Evolutionary conservation across 2,329 filamentous ascomycete genomes (phyloP), one percentile per base, ranked within the genome.

Genomic region (Scedosporium dehoogii): DNA sequence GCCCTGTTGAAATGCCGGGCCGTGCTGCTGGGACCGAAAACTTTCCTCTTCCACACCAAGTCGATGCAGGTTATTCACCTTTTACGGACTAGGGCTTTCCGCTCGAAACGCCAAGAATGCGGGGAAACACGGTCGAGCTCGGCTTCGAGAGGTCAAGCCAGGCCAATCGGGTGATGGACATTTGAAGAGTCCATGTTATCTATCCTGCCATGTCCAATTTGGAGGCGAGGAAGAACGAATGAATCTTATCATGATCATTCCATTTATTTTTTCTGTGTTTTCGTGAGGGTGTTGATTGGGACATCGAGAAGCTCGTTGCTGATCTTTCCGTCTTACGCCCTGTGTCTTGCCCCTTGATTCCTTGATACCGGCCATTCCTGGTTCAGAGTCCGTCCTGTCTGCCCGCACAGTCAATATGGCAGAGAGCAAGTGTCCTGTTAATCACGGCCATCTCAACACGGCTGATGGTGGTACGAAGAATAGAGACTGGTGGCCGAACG

Each of bases 401-500:
- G 29, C 29, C 29, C 3, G 7, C 29, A 7, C 7, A 33, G 29
- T 33, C 6, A 33, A 33, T 33, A 53, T 53, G 48, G 21, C 48
- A 6, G 48, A 53, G 12, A 21, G 48, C n/a, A 69, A 75, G 69
- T 76, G 74, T 56, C 73, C 73, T 7, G 66, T 70, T 60, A 63
- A 63, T 48, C 64, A 66, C 63, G 70, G 60, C 53, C 64, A 66
- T 63, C 70, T 60, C 69, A 79, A 80, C 64, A 73, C 75, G 48
- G 80, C 74, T 63, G 87, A 87, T 67, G 83, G 83, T 68, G 89
- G 89, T 69, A 89, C 86, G 68, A 77, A 78, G 65, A 90, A 86
- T 78, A 70, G 68, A 61, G 87, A 92, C 78, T 91, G 88, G 85
- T 92, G 89, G 89, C 89, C 89, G 61, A 81, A 85, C 63, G 76